These are phyloP conservation scores for Dictyostelium intermedium DNA, from an alignment of 78 protist species.

Conservation along the genomic window DNA sequence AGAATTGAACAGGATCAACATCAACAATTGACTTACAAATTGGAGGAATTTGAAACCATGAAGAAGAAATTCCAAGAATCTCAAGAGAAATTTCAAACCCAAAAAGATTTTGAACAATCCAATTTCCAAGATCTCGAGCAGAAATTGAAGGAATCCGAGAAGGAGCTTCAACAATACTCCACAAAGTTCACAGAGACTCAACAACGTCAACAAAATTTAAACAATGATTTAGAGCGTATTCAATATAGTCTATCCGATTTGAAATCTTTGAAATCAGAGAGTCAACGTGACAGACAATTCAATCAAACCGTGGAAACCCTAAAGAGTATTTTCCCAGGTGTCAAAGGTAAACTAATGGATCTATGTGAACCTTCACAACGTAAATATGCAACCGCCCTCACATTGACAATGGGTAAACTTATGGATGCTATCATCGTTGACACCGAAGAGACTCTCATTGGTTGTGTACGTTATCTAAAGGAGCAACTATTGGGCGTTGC, in stretches of 20 bases:
- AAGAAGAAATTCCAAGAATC: conserved; percentile 7
- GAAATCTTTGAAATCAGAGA: conserved; percentile 45
- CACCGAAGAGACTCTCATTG: conserved; percentile 82
- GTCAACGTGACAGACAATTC: conserved; percentile 42
- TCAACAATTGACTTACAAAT: not conserved
- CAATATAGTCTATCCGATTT: conserved; percentile 55
- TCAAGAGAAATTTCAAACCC: not conserved
- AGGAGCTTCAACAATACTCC: not conserved
- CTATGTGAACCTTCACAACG: conserved; percentile 82
- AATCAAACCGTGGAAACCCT: conserved; percentile 63
- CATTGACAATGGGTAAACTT: conserved; percentile 93
- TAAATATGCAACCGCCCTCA: conserved; percentile 90
- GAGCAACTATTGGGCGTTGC: conserved; percentile 86
- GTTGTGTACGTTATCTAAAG: conserved; percentile 92
- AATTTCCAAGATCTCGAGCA: not conserved
- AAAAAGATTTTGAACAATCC: not conserved
- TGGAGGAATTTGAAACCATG: conserved; percentile 31
- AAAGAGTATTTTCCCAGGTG: conserved; percentile 89
- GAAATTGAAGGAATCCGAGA: not conserved
- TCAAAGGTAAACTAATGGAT: conserved; percentile 91
- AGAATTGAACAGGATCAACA: not conserved
- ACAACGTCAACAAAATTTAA: not conserved
- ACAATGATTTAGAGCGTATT: conserved; percentile 42
- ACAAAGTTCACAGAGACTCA: not conserved
- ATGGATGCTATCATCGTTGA: conserved; percentile 97